phyloP scores from a whole-genome alignment of 495 filamentous ascomycete species.

The Cudoniella acicularis region DNA sequence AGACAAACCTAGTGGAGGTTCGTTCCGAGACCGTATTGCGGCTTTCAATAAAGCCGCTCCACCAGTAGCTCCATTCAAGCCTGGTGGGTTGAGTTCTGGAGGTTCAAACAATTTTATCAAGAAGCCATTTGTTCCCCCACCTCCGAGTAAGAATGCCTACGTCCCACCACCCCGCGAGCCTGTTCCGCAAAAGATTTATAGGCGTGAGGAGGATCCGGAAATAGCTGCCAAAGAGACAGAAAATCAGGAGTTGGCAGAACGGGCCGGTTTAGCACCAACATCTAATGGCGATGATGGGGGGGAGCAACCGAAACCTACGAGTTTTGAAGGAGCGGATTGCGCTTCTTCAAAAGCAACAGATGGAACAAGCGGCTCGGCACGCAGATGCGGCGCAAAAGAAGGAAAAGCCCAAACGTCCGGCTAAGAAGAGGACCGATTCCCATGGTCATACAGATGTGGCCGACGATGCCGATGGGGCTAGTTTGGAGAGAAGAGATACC shows the following conservation, averaged over 20 bases:
- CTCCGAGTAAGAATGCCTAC: conserved; percentile 90
- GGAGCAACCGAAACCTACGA: conserved; percentile 83
- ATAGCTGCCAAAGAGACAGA: conserved; percentile 62
- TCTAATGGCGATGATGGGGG: conserved; percentile 56
- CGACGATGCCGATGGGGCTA: conserved; percentile 37
- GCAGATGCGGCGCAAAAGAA: conserved; percentile 78
- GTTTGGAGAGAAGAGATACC: conserved; percentile 43
- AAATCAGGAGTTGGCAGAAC: conserved; percentile 52
- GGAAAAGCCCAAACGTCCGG: conserved; percentile 78
- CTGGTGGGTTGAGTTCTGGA: conserved; percentile 52
- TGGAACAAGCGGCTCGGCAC: conserved; percentile 78
- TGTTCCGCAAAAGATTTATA: conserved; percentile 70
- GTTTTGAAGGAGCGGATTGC: conserved; percentile 93
- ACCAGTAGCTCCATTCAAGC: conserved; percentile 84
- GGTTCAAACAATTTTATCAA: conserved; percentile 75
- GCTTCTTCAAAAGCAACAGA: conserved; percentile 86
- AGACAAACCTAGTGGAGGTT: conserved; percentile 71
- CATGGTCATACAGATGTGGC: conserved; percentile 29
- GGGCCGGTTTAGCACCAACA: conserved; percentile 51
- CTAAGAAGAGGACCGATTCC: conserved; percentile 74
- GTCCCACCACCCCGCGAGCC: conserved; percentile 67
- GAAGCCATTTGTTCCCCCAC: conserved; percentile 97
- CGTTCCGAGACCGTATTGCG: conserved; percentile 92
- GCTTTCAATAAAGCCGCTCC: conserved; percentile 91
- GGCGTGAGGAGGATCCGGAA: conserved; percentile 86